Percentiles rank a stretch among this genome's conserved stretches.
phyloP scores from a whole-genome alignment of 164 flowering plant genomes.

The Cinnamomum chago region DNA sequence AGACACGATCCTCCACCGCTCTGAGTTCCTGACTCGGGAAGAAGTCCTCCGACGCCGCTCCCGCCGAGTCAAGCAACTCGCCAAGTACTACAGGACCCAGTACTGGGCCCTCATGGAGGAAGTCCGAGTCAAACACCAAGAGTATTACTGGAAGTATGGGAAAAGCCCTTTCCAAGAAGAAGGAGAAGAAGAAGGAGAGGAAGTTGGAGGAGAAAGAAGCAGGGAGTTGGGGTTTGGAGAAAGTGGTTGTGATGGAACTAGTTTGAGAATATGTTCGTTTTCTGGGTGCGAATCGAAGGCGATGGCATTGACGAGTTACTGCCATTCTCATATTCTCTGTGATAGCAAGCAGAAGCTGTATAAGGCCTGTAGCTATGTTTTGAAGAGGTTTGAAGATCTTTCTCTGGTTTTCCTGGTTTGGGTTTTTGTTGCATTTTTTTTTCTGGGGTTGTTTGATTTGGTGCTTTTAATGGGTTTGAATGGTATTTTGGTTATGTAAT shows the following conservation, averaged over 20 bases:
- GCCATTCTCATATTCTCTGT: slow-evolving; percentile 65
- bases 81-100: slow-evolving; percentile 36
- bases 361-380: slow-evolving; percentile 53
- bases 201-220: slow-evolving; percentile 17
- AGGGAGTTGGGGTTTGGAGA: not conserved
- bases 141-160: slow-evolving; percentile 70
- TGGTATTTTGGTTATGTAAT: too few relatives aligned
- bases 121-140: slow-evolving; percentile 42
- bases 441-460: not conserved
- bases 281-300: slow-evolving; percentile 70
- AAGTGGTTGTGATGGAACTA: not conserved
- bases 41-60: slow-evolving; percentile 57
- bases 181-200: not conserved
- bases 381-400: slow-evolving; percentile 46
- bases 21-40: slow-evolving; percentile 38
- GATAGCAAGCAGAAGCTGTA: slow-evolving; percentile 76
- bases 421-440: not conserved
- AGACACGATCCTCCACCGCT: slow-evolving; percentile 27
- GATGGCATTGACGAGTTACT: slow-evolving; percentile 72
- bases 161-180: slow-evolving; percentile 55
- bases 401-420: not conserved
- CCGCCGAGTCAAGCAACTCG: slow-evolving; percentile 38
- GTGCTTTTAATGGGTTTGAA: not conserved
- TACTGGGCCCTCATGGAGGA: slow-evolving; percentile 81
- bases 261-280: slow-evolving; percentile 33